These are phyloP conservation scores for apple (Malus domestica) DNA, from an alignment of 306 rosid genomes.

Conservation along the genomic window ASM211411v1 NC_041801.1:18679001-18679500, in stretches of 20 bases:
- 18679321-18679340: background rate
- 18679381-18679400: conserved; percentile 1
- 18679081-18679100: background rate
- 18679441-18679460: conserved; percentile 23
- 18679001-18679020: background rate
- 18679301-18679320: background rate
- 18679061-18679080: background rate
- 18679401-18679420: background rate
- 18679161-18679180: background rate
- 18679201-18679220: background rate
- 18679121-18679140: background rate
- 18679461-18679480: conserved; percentile 43
- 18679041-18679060: background rate
- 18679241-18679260: background rate
- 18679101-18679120: background rate
- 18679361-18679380: background rate
- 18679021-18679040: too few relatives aligned
- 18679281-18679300: background rate
- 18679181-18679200: background rate
- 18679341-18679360: background rate
- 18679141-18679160: background rate
- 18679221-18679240: background rate
- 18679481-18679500: conserved; percentile 57
- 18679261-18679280: background rate
- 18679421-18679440: conserved; percentile 42